Percentiles rank a stretch among this genome's conserved stretches.
These are phyloP conservation scores for Linnemannia schmuckeri DNA, from an alignment of 192 early-diverging fungal species.

Conservation along the genomic window DNA sequence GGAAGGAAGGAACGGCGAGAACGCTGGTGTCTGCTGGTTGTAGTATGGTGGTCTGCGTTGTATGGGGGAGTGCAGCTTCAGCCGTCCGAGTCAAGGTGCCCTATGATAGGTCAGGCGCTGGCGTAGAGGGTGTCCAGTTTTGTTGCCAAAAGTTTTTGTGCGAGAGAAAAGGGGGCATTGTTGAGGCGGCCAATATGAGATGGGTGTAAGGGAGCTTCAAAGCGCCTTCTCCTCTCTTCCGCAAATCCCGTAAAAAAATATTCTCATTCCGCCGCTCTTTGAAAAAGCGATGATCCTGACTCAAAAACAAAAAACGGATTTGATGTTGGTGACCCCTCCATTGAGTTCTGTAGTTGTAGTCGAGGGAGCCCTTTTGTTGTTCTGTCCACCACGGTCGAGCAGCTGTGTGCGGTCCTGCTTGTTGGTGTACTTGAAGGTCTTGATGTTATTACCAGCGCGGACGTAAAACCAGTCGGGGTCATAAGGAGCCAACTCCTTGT, in stretches of 20 bases:
- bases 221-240: not conserved
- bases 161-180: not conserved
- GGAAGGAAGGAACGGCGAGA: not conserved
- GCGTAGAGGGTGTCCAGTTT: not conserved
- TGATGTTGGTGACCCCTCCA: constrained; percentile 62
- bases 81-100: not conserved
- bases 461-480: constrained; percentile 99
- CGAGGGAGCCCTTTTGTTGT: not conserved
- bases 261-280: not conserved
- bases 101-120: not conserved
- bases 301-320: not conserved
- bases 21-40: not conserved
- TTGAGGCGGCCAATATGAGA: not conserved
- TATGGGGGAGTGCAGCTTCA: not conserved
- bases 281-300: constrained; percentile 13
- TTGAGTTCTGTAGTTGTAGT: constrained; percentile 67
- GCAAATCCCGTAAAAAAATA: constrained; percentile 1
- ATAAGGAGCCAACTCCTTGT: constrained; percentile 98
- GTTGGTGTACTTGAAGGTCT: constrained; percentile 88
- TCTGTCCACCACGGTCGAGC: too few relatives aligned
- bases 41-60: not conserved
- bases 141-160: not conserved
- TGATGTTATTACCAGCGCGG: constrained; percentile 80
- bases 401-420: constrained; percentile 81
- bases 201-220: not conserved